phyloP scores from a whole-genome alignment of 352 stramenopile species.

The Pythium oligandrum region DNA sequence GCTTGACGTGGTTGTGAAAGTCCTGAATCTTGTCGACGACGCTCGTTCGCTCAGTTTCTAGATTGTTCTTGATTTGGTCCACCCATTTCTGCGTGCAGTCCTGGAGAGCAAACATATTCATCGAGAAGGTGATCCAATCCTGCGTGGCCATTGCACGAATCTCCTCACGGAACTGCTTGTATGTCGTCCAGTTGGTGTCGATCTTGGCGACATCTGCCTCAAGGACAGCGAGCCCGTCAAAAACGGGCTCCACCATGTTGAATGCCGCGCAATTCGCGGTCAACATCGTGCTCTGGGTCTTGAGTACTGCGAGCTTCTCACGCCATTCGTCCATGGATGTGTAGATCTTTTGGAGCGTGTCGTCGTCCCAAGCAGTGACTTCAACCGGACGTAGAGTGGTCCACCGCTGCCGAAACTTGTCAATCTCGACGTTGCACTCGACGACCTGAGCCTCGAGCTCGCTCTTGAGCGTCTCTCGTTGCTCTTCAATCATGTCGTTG shows the following conservation, averaged over 20 bases:
- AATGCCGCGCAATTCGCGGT: slow-evolving; percentile 86
- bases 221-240: slow-evolving; percentile 76
- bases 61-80: slow-evolving; percentile 74
- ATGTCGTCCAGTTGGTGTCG: slow-evolving; percentile 78
- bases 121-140: slow-evolving; percentile 94
- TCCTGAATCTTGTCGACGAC: slow-evolving; percentile 78
- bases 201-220: slow-evolving; percentile 72
- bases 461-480: slow-evolving; percentile 88
- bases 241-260: slow-evolving; percentile 74
- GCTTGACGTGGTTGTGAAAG: slow-evolving; percentile 81
- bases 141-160: slow-evolving; percentile 55
- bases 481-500: slow-evolving; percentile 94
- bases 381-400: slow-evolving; percentile 80
- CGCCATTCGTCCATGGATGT: slow-evolving; percentile 81
- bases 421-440: slow-evolving; percentile 85
- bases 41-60: slow-evolving; percentile 34
- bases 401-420: slow-evolving; percentile 91
- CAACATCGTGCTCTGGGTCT: slow-evolving; percentile 48
- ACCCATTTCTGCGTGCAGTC: slow-evolving; percentile 90
- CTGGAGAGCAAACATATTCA: slow-evolving; percentile 90
- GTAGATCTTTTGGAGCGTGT: slow-evolving; percentile 74
- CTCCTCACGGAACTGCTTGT: slow-evolving; percentile 85
- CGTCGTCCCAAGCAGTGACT: slow-evolving; percentile 71
- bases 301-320: slow-evolving; percentile 73
- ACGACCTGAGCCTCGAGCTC: slow-evolving; percentile 87